These are phyloP conservation scores for Geosmithia putterillii DNA, from an alignment of 2,329 filamentous ascomycete species.

Conservation along the genomic window DNA sequence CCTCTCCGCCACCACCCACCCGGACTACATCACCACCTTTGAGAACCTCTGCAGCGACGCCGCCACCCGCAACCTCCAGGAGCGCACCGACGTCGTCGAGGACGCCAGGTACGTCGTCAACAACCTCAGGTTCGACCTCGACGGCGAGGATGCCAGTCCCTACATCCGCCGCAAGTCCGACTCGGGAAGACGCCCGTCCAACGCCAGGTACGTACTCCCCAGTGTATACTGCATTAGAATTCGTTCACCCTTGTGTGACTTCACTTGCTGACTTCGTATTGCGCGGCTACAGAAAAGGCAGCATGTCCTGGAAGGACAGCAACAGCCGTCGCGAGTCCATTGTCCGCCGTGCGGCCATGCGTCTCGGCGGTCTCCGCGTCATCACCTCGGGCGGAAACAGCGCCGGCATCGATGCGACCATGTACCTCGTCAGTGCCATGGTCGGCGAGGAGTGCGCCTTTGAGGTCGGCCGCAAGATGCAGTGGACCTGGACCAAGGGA, in stretches of 20 bases:
- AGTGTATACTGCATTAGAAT: too few species aligned
- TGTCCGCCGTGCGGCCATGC: slow-evolving; percentile 63
- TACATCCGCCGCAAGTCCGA: slow-evolving; percentile 70
- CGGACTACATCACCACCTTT: slow-evolving; percentile 67
- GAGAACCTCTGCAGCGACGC: slow-evolving; percentile 72
- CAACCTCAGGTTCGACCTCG: slow-evolving; percentile 78
- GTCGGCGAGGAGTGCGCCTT: slow-evolving; percentile 66
- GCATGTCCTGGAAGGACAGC: slow-evolving; percentile 67
- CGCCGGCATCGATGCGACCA: slow-evolving; percentile 68
- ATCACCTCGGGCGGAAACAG: slow-evolving; percentile 71
- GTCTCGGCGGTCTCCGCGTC: slow-evolving; percentile 56
- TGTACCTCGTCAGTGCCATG: slow-evolving; percentile 77
- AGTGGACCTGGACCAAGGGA: slow-evolving; percentile 80
- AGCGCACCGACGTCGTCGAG: slow-evolving; percentile 74
- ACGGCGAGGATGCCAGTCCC: slow-evolving; percentile 70
- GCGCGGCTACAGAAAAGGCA: slow-evolving; percentile 59
- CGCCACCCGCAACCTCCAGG: slow-evolving; percentile 54
- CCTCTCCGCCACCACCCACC: slow-evolving; percentile 70
- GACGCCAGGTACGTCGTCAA: slow-evolving; percentile 78
- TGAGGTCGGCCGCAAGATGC: slow-evolving; percentile 63
- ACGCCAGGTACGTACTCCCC: slow-evolving; percentile 37
- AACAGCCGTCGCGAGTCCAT: slow-evolving; percentile 69
- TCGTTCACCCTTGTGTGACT: background rate
- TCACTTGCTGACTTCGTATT: background rate
- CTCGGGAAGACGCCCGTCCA: slow-evolving; percentile 46